phyloP scores from a whole-genome alignment of 306 rosid species.

The Sophora flavescens region DNA sequence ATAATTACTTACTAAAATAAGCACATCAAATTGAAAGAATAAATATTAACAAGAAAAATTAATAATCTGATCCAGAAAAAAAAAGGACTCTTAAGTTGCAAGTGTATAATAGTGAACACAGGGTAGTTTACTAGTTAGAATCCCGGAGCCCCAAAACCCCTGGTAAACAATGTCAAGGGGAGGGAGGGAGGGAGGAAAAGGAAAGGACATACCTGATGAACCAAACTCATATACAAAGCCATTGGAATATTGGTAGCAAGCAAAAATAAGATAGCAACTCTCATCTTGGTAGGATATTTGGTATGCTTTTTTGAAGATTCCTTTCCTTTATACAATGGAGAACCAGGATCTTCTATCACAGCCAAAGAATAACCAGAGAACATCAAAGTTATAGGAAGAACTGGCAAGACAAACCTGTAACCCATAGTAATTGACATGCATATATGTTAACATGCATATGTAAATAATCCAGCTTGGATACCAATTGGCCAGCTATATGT shows the following conservation, averaged over 20 bases:
- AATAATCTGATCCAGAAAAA: conserved; percentile 5
- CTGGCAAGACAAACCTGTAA: conserved; percentile 89
- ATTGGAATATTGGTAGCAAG: conserved; percentile 88
- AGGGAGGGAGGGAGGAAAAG: neutral
- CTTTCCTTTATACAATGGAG: conserved; percentile 49
- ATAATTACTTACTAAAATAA: neutral
- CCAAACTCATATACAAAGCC: conserved; percentile 95
- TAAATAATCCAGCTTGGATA: conserved; percentile 44
- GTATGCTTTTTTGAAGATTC: conserved; percentile 44
- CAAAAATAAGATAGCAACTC: conserved; percentile 68
- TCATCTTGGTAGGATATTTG: conserved; percentile 59
- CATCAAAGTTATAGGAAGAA: conserved; percentile 93
- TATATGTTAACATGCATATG: conserved; percentile 11
- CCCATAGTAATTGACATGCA: conserved; percentile 40
- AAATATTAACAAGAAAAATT: conserved; percentile 5
- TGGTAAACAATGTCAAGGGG: neutral
- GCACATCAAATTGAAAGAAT: conserved; percentile 22
- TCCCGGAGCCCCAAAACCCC: neutral
- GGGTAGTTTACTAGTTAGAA: too few relatives aligned
- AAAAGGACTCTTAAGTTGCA: conserved; percentile 16
- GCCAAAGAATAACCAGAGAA: conserved; percentile 88
- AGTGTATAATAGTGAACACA: conserved; percentile 5
- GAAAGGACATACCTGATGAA: conserved; percentile 84
- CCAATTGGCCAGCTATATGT: conserved; percentile 19
- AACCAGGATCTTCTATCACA: conserved; percentile 50